Conservation (phyloP, 768 basidiomycete species). For the Leucocoprinus birnbaumii region DNA sequence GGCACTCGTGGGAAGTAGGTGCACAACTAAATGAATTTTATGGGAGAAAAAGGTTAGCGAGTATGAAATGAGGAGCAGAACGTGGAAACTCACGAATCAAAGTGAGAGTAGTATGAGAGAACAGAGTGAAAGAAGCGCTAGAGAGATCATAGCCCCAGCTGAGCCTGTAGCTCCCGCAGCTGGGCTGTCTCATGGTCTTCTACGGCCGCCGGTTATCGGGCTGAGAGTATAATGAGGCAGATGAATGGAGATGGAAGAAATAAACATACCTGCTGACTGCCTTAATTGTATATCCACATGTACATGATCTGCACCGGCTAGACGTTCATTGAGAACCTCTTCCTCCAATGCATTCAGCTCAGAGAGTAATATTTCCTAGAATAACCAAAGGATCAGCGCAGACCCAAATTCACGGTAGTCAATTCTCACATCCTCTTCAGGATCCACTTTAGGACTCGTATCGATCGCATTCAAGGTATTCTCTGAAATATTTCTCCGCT, state of each 20-base stretch:
- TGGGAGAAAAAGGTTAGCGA: no score
- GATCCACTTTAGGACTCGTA: conserved; percentile 54
- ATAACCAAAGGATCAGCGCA: background rate
- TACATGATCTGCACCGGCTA: conserved; percentile 85
- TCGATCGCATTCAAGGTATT: conserved; percentile 92
- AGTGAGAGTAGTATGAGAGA: background rate
- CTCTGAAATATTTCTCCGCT: conserved; percentile 88
- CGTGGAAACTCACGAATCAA: background rate
- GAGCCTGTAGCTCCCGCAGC: conserved; percentile 85
- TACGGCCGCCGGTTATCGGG: conserved; percentile 30
- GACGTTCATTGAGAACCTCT: conserved; percentile 79
- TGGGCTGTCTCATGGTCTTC: conserved; percentile 94
- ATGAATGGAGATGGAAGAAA: conserved; percentile 9
- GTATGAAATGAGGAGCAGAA: no score
- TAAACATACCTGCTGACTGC: conserved; percentile 45
- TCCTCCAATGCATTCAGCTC: conserved; percentile 89
- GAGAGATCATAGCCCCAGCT: conserved; percentile 72
- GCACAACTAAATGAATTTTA: no score
- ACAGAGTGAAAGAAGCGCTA: no score
- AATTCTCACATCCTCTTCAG: conserved; percentile 66
- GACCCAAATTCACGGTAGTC: conserved; percentile 3
- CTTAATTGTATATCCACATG: conserved; percentile 77
- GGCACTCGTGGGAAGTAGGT: no score
- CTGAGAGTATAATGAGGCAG: conserved; percentile 1
- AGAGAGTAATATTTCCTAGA: conserved; percentile 70